A percentile compares a stretch with the other conserved stretches of the same genome.
These are phyloP conservation scores for Geoglossum cookeanum DNA, from an alignment of 2,329 filamentous ascomycete species.

Conservation along the genomic window DNA sequence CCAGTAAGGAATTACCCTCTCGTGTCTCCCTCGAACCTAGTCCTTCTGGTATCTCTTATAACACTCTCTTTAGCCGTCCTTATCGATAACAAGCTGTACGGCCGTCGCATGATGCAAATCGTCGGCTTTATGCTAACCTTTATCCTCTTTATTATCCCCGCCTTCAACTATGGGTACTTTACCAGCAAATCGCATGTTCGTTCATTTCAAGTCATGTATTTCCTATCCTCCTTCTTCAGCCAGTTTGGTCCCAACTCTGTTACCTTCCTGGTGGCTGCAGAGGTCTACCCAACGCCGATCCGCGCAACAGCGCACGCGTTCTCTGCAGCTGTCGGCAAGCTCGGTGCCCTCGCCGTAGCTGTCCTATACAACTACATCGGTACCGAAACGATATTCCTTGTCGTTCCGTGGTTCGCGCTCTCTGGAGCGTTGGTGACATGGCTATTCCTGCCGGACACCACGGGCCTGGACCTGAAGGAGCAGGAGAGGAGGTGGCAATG, in stretches of 20 bases:
- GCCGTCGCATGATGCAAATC: conserved; percentile 91
- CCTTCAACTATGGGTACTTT: conserved; percentile 77
- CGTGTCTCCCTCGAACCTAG: background rate
- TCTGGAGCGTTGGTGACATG: conserved; percentile 66
- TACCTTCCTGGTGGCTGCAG: conserved; percentile 87
- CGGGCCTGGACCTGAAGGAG: conserved; percentile 88
- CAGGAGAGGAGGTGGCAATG: conserved; percentile 87
- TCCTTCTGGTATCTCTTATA: background rate
- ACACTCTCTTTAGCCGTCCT: conserved; percentile 34
- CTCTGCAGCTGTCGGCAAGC: conserved; percentile 78
- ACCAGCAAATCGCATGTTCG: conserved; percentile 51
- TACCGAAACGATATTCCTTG: conserved; percentile 66
- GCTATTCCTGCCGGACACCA: conserved; percentile 88
- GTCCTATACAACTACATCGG: conserved; percentile 92
- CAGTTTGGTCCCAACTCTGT: conserved; percentile 94
- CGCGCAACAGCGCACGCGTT: conserved; percentile 89
- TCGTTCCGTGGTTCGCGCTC: conserved; percentile 91
- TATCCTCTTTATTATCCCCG: conserved; percentile 80
- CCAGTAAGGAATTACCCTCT: conserved; percentile 25
- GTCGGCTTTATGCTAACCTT: conserved; percentile 86
- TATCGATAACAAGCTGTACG: conserved; percentile 93
- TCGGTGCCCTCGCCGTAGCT: conserved; percentile 69
- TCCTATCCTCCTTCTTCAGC: conserved; percentile 95
- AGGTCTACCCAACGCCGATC: conserved; percentile 89
- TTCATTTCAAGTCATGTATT: conserved; percentile 96